Evolutionary conservation across 768 basidiomycete genomes (phyloP).

Genomic region (Agrocybe pediades): DNA sequence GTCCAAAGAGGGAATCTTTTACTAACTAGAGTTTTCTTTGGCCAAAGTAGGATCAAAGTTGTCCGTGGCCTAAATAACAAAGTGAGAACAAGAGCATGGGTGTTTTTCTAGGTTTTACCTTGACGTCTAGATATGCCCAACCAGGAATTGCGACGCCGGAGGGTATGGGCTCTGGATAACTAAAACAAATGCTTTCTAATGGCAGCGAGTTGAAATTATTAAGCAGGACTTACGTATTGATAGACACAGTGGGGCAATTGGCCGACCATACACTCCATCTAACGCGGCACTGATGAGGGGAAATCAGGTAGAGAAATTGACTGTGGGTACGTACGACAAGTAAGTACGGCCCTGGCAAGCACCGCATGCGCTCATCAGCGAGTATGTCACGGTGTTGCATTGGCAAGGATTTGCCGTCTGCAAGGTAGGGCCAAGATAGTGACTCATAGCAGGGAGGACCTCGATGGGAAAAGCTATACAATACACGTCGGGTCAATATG

Average conservation of each 20-base stretch:
- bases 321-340: conserved; percentile 20
- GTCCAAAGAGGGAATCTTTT: not conserved
- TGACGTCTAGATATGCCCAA: conserved; percentile 64
- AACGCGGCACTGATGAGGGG: conserved; percentile 2
- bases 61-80: conserved; percentile 29
- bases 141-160: conserved; percentile 50
- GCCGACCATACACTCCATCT: conserved; percentile 56
- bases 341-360: conserved; percentile 50
- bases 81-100: not conserved
- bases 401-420: conserved; percentile 42
- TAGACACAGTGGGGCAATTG: conserved; percentile 45
- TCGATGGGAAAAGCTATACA: conserved; percentile 32
- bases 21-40: conserved; percentile 34
- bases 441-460: conserved; percentile 27
- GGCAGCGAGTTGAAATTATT: no score
- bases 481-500: not conserved
- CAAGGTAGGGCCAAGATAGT: conserved; percentile 44
- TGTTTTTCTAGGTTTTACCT: conserved; percentile 26
- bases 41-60: conserved; percentile 43
- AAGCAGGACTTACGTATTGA: conserved; percentile 28
- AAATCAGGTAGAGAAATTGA: not conserved
- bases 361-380: conserved; percentile 57
- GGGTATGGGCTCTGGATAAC: conserved; percentile 52
- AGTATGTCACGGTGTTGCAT: conserved; percentile 60
- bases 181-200: no score